Conservation (phyloP, 306 rosid species). For the Rosa chinensis region DNA sequence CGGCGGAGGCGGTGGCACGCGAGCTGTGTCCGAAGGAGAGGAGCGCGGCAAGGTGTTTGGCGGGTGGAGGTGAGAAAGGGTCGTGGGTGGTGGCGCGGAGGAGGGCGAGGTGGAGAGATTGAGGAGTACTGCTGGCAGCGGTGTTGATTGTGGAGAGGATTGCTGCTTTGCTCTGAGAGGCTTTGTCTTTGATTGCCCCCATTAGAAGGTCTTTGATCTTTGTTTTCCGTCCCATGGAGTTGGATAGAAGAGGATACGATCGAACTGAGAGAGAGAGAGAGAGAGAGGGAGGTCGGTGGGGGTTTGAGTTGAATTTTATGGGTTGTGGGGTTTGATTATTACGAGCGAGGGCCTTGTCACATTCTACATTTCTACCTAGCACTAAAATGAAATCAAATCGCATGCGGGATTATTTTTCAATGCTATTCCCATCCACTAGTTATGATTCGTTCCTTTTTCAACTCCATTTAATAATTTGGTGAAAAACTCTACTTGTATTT, state of each 20-base stretch:
- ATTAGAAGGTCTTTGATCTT: slow-evolving; percentile 47
- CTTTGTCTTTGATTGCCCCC: slow-evolving; percentile 79
- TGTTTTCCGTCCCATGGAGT: slow-evolving; percentile 34
- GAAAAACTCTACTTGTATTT: background rate
- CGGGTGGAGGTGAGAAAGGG: slow-evolving; percentile 51
- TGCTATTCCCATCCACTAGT: too few relatives aligned
- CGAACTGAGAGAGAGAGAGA: background rate
- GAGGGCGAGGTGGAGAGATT: slow-evolving; percentile 39
- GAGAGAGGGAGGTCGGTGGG: background rate
- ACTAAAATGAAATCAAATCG: background rate
- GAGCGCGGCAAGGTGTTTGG: slow-evolving; percentile 50
- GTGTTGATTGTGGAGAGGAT: slow-evolving; percentile 47
- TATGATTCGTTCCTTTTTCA: too few relatives aligned
- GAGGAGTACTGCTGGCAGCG: slow-evolving; percentile 18
- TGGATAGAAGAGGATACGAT: background rate
- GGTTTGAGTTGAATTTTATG: background rate
- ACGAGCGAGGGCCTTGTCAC: background rate
- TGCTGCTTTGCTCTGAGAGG: slow-evolving; percentile 78
- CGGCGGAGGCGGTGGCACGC: slow-evolving; percentile 76
- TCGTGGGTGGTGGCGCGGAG: slow-evolving; percentile 85
- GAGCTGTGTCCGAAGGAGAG: slow-evolving; percentile 67
- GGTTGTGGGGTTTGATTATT: background rate
- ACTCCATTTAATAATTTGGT: background rate
- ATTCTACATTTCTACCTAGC: background rate
- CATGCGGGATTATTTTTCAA: too few relatives aligned